These are phyloP conservation scores for Blastosporella zonata DNA, from an alignment of 1,284 basidiomycete genomes.

Conservation along the genomic window DNA sequence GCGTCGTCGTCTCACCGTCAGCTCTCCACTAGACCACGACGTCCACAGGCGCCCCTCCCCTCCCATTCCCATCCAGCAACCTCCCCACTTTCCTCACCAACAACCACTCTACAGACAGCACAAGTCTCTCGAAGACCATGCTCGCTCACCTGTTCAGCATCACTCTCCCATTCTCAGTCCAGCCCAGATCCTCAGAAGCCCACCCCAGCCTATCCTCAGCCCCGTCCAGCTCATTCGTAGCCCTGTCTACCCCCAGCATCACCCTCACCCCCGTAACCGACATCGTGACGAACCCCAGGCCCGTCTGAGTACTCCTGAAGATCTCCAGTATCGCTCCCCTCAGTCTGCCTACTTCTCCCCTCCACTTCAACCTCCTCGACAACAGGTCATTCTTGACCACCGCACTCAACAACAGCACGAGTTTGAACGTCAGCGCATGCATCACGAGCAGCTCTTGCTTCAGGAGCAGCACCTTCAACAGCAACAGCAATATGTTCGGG, in stretches of 20 bases:
- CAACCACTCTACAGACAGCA: conserved; percentile 9
- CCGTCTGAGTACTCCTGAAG: conserved; percentile 12
- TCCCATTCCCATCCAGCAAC: conserved; percentile 3
- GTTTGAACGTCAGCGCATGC: conserved; percentile 19
- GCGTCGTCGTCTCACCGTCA: conserved; percentile 26
- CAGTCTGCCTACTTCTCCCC: conserved; percentile 12
- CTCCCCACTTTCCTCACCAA: conserved; percentile 17
- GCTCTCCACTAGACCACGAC: conserved; percentile 13
- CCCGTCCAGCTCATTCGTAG: conserved; percentile 9
- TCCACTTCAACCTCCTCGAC: conserved; percentile 12
- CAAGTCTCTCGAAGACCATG: conserved; percentile 11
- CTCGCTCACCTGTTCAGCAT: conserved; percentile 15
- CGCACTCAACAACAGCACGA: conserved; percentile 18
- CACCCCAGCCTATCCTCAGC: conserved; percentile 10
- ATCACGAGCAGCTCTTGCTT: conserved; percentile 22
- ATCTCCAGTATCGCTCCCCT: conserved; percentile 12
- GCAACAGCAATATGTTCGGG: conserved; percentile 15
- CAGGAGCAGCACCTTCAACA: conserved; percentile 25
- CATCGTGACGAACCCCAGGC: conserved; percentile 14
- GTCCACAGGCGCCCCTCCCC: conserved; percentile 11
- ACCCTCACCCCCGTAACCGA: conserved; percentile 9
- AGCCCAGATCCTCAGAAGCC: conserved; percentile 7
- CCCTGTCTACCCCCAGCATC: conserved; percentile 11
- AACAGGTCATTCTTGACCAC: conserved; percentile 14
- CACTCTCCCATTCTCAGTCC: conserved; percentile 14